Evolutionary conservation across 129 eudicot species (phyloP).

Genomic region (Flaveria bidentis): DNA sequence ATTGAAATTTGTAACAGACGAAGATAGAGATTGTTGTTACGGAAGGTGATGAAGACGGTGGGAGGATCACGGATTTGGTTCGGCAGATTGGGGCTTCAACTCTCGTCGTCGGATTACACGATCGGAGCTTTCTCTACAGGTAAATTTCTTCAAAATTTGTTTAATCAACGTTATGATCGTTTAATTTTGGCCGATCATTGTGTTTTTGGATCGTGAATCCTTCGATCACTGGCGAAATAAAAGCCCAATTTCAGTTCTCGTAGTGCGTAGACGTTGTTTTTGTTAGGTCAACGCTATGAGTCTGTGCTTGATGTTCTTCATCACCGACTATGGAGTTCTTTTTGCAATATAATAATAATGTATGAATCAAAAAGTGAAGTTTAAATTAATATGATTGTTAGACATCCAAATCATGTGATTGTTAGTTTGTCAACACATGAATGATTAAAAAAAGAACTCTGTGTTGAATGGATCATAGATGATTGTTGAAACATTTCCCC

Average conservation of each 20-base stretch:
- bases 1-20: slow-evolving; percentile 49
- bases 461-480: background rate
- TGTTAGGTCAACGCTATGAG: slow-evolving; percentile 33
- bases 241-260: background rate
- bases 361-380: background rate
- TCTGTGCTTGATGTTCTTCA: slow-evolving; percentile 22
- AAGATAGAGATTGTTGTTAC: slow-evolving; percentile 89
- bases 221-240: background rate
- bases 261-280: too few relatives aligned
- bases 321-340: slow-evolving; percentile 28
- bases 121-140: slow-evolving; percentile 88
- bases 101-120: slow-evolving; percentile 86
- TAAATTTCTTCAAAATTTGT: slow-evolving; percentile 7
- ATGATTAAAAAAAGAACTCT: background rate
- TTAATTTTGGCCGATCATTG: background rate
- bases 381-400: slow-evolving; percentile 5
- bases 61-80: slow-evolving; percentile 59
- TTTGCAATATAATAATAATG: slow-evolving; percentile 18
- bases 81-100: slow-evolving; percentile 84
- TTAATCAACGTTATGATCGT: background rate
- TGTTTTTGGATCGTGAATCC: slow-evolving; percentile 5
- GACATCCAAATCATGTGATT: slow-evolving; percentile 19
- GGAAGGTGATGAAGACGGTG: slow-evolving; percentile 79
- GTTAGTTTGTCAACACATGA: slow-evolving; percentile 6
- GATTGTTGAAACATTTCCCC: slow-evolving; percentile 17